Percentiles rank a stretch among this genome's conserved stretches.
These are phyloP conservation scores for Paxillus involutus DNA, from an alignment of 768 basidiomycete species.

Conservation along the genomic window DNA sequence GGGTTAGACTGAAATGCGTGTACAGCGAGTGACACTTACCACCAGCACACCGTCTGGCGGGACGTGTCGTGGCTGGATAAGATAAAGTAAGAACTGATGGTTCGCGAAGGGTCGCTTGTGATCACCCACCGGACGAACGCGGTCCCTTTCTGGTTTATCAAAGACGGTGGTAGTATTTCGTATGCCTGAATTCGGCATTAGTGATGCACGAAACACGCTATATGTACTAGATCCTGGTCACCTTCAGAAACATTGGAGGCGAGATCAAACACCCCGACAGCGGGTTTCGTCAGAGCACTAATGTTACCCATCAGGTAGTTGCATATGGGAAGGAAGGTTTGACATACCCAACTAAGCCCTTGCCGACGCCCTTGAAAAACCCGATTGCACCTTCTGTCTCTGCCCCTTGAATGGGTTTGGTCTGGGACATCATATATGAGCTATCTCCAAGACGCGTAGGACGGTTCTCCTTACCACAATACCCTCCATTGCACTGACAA, in stretches of 20 bases:
- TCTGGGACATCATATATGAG: slow-evolving; percentile 43
- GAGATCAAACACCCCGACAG: slow-evolving; percentile 94
- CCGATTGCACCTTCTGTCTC: slow-evolving; percentile 92
- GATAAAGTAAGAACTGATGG: slow-evolving; percentile 1
- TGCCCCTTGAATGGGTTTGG: slow-evolving; percentile 96
- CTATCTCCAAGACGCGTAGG: neutral
- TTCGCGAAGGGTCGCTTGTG: neutral
- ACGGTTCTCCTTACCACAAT: slow-evolving; percentile 62
- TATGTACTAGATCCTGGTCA: slow-evolving; percentile 22
- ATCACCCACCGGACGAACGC: slow-evolving; percentile 68
- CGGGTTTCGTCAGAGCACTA: slow-evolving; percentile 94
- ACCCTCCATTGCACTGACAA: slow-evolving; percentile 95
- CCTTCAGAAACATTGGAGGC: slow-evolving; percentile 94
- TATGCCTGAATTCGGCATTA: slow-evolving; percentile 59
- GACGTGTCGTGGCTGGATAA: slow-evolving; percentile 75
- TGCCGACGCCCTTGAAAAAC: slow-evolving; percentile 98
- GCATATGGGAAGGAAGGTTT: neutral
- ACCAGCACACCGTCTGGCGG: slow-evolving; percentile 85
- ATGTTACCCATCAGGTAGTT: neutral
- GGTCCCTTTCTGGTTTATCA: slow-evolving; percentile 86
- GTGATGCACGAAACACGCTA: neutral
- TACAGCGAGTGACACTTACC: slow-evolving; percentile 44
- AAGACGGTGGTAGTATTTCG: slow-evolving; percentile 99
- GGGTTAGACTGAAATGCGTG: neutral
- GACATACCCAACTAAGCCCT: slow-evolving; percentile 86